phyloP scores from a whole-genome alignment of 306 rosid species.

The Elaeagnus macrophylla region DNA sequence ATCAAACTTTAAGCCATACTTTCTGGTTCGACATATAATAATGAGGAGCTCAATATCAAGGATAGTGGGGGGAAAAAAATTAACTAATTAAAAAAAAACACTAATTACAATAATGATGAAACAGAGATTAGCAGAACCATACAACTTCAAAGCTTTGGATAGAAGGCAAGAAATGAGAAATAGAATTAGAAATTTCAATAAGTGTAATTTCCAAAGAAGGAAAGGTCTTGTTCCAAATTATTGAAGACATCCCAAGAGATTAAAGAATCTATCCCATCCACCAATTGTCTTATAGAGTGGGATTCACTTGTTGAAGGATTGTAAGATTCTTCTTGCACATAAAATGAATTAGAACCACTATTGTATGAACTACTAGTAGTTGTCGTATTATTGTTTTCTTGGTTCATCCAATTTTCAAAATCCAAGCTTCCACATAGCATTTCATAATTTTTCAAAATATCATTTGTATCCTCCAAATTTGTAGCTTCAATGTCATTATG shows the following conservation, averaged over 20 bases:
- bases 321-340: conserved; percentile 42
- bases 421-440: conserved; percentile 34
- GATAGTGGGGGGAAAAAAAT: conserved; percentile 7
- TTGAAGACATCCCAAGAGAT: conserved; percentile 49
- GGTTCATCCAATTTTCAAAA: conserved; percentile 41
- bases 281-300: conserved; percentile 35
- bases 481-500: conserved; percentile 18
- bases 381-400: conserved; percentile 27
- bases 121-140: background rate
- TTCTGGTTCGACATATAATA: conserved; percentile 5
- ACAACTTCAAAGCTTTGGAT: background rate
- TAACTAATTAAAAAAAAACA: conserved; percentile 3
- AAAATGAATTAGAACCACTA: conserved; percentile 31
- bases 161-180: background rate
- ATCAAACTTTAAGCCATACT: background rate
- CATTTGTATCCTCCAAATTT: conserved; percentile 26
- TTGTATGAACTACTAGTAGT: conserved; percentile 31
- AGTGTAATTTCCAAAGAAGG: conserved; percentile 26
- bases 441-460: conserved; percentile 31
- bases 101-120: background rate
- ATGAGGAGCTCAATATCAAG: conserved; percentile 7
- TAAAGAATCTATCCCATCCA: conserved; percentile 40
- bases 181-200: background rate
- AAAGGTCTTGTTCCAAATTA: conserved; percentile 35
- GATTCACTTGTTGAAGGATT: conserved; percentile 40